These are phyloP conservation scores for Tuctoria greenei DNA, from an alignment of 176 grass and related monocot genomes.

Conservation along the genomic window DNA sequence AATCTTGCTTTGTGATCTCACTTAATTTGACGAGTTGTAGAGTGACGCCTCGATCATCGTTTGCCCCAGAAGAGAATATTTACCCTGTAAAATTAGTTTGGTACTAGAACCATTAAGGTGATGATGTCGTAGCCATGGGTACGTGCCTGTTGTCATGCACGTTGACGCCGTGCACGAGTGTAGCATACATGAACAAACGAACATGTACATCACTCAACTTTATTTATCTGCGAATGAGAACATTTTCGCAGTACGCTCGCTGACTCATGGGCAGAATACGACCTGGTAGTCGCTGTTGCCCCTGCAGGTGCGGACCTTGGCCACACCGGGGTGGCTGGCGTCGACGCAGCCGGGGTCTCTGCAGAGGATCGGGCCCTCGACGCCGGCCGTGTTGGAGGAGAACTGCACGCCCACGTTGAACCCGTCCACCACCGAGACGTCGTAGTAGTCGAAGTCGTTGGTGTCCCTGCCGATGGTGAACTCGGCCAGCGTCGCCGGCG, in stretches of 20 bases:
- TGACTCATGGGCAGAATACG: not conserved
- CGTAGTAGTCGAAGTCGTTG: not conserved
- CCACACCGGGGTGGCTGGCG: not conserved
- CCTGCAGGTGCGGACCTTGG: not conserved
- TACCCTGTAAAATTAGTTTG: too few relatives aligned
- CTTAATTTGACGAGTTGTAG: too few relatives aligned
- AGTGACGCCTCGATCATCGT: too few relatives aligned
- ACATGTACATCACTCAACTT: not conserved
- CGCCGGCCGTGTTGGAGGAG: not conserved
- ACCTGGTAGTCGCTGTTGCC: constrained; percentile 6
- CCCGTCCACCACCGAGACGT: constrained; percentile 30
- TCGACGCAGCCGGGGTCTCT: not conserved
- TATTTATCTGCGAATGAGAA: not conserved
- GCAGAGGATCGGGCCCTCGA: not conserved
- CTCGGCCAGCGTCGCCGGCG: constrained; percentile 28
- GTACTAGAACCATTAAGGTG: too few relatives aligned
- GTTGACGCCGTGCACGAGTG: not conserved
- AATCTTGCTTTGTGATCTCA: too few relatives aligned
- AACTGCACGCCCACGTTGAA: constrained; percentile 23
- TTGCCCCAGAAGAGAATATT: too few relatives aligned
- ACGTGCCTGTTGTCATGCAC: too few relatives aligned
- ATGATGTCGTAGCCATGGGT: too few relatives aligned
- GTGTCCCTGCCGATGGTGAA: not conserved
- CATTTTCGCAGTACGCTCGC: not conserved
- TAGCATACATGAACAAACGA: not conserved